These are phyloP conservation scores for Verticillium albo-atrum DNA, from an alignment of 2,329 filamentous ascomycete species.

Conservation along the genomic window DNA sequence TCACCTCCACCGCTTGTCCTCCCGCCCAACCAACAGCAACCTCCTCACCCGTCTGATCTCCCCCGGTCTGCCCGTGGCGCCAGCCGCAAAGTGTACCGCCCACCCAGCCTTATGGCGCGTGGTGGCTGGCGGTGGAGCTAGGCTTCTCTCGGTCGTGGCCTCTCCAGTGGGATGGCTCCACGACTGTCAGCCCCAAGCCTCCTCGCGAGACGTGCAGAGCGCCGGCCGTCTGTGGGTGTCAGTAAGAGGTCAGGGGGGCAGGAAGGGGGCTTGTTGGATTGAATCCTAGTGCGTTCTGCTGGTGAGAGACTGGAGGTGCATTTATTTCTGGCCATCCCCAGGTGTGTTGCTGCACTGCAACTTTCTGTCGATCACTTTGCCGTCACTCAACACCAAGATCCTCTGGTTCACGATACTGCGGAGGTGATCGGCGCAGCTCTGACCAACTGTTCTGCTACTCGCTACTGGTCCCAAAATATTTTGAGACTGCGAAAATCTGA, in stretches of 20 bases:
- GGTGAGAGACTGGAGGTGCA: background rate
- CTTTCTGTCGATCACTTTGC: background rate
- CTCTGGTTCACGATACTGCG: background rate
- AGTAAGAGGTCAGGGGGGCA: background rate
- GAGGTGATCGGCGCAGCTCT: background rate
- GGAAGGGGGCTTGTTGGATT: background rate
- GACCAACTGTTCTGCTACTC: background rate
- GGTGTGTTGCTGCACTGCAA: background rate
- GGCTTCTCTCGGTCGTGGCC: background rate
- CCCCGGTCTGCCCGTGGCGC: background rate
- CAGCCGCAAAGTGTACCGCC: background rate
- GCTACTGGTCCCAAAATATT: background rate
- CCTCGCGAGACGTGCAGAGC: background rate
- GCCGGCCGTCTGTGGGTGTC: background rate
- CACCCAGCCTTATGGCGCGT: background rate
- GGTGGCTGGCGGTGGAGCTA: background rate
- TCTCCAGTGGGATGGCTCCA: background rate
- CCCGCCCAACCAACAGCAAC: background rate
- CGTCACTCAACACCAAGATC: background rate
- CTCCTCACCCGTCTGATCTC: background rate
- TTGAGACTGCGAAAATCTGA: background rate
- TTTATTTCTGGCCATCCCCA: background rate
- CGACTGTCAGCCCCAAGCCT: background rate
- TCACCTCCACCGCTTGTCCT: too few relatives aligned
- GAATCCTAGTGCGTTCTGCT: background rate